Evolutionary conservation across 331 rosid genomes (phyloP).

Genomic region (Prunus yedoensis): DNA sequence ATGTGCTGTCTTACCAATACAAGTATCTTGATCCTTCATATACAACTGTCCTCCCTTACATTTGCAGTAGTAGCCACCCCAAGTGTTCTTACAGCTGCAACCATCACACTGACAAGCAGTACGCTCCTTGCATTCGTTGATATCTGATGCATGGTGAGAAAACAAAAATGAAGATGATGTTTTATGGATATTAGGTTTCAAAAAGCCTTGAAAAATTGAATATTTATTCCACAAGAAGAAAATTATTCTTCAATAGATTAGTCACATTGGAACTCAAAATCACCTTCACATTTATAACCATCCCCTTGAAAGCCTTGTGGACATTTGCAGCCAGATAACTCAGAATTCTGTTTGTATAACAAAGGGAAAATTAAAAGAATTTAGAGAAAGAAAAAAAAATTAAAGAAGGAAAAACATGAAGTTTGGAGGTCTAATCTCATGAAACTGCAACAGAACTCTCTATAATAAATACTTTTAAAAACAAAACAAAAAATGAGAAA

Average conservation of each 20-base stretch:
- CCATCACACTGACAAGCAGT: slow-evolving; percentile 77
- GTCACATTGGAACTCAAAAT: slow-evolving; percentile 13
- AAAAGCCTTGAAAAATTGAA: not conserved
- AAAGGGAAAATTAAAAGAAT: not conserved
- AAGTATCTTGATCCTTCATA: slow-evolving; percentile 73
- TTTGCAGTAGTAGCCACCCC: slow-evolving; percentile 92
- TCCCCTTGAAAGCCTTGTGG: slow-evolving; percentile 74
- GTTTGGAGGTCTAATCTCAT: not conserved
- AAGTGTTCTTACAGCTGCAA: slow-evolving; percentile 80
- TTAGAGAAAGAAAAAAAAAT: slow-evolving; percentile 27
- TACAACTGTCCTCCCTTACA: slow-evolving; percentile 72
- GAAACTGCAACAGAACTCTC: not conserved
- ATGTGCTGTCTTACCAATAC: slow-evolving; percentile 63
- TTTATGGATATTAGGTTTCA: not conserved
- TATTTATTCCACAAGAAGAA: not conserved
- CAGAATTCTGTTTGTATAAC: slow-evolving; percentile 46
- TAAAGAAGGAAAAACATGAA: not conserved
- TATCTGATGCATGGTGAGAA: slow-evolving; percentile 45
- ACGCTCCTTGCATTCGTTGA: slow-evolving; percentile 73
- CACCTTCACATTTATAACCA: slow-evolving; percentile 74
- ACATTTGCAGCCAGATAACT: slow-evolving; percentile 65
- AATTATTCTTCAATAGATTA: not conserved
- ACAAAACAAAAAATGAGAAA: not conserved
- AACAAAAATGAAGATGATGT: not conserved
- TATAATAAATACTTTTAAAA: not conserved